A percentile compares a stretch with the other conserved stretches of the same genome.
Evolutionary conservation across 345 rosid genomes (phyloP).

Genomic region (Draba incana): DNA sequence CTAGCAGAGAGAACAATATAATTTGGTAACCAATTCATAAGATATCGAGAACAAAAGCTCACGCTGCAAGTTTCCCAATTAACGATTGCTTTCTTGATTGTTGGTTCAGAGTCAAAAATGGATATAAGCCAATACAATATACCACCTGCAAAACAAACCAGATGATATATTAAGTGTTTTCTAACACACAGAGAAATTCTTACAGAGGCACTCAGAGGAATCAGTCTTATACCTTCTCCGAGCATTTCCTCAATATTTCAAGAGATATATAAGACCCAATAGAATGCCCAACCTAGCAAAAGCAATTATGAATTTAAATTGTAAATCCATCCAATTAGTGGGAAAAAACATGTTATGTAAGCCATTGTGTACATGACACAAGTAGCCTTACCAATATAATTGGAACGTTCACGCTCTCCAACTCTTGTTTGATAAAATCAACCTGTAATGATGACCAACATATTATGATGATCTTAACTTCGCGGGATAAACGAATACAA

Average conservation of each 20-base stretch:
- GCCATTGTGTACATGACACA: conserved; percentile 1
- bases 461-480: conserved; percentile 18
- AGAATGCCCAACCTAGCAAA: conserved; percentile 80
- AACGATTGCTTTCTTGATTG: conserved; percentile 56
- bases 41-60: conserved; percentile 37
- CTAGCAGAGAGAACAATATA: background rate
- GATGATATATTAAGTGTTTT: background rate
- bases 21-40: background rate
- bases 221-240: conserved; percentile 53
- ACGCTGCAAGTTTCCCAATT: conserved; percentile 60
- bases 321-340: background rate
- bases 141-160: conserved; percentile 47
- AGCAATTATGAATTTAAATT: background rate
- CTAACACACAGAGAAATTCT: background rate
- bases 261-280: conserved; percentile 76
- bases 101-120: conserved; percentile 65
- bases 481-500: conserved; percentile 4
- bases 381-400: conserved; percentile 58
- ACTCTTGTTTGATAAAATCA: conserved; percentile 63
- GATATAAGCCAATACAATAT: conserved; percentile 71
- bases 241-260: conserved; percentile 57
- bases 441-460: conserved; percentile 51
- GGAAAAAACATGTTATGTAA: background rate
- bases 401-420: conserved; percentile 60
- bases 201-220: background rate